Percentiles rank a stretch among this genome's conserved stretches.
These are phyloP conservation scores for Xylariaceae sp. DNA, from an alignment of 2,329 filamentous ascomycete species.

Conservation along the genomic window DNA sequence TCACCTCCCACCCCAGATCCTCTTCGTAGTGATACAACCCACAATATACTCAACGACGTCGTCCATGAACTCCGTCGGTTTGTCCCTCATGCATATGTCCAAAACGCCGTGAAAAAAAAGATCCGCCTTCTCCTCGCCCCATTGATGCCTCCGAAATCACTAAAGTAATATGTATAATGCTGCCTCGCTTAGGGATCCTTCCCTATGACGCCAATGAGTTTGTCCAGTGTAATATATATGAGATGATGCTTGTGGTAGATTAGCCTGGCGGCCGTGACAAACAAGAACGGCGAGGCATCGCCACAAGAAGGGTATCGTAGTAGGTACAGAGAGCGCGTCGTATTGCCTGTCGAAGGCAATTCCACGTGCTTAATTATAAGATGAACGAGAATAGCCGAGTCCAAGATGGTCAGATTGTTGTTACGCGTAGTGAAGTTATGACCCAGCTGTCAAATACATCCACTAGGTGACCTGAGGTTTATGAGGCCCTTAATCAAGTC, in stretches of 20 bases:
- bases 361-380: conserved; percentile 10
- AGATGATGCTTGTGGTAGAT: conserved; percentile 11
- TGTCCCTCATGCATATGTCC: conserved; percentile 26
- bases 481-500: neutral
- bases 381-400: conserved; percentile 6
- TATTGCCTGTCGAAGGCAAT: neutral
- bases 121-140: conserved; percentile 21
- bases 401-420: neutral
- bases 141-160: conserved; percentile 13
- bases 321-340: conserved; percentile 9
- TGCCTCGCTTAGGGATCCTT: conserved; percentile 19
- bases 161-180: conserved; percentile 26
- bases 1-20: neutral
- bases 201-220: conserved; percentile 26
- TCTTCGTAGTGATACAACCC: conserved; percentile 17
- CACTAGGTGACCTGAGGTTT: neutral
- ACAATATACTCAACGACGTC: conserved; percentile 18
- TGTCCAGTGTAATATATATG: conserved; percentile 18
- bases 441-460: neutral
- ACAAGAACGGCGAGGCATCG: conserved; percentile 24
- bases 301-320: conserved; percentile 13
- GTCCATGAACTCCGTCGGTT: conserved; percentile 15
- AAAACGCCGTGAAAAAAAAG: conserved; percentile 27
- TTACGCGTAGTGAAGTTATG: neutral
- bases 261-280: conserved; percentile 19